phyloP scores from a whole-genome alignment of 1,284 basidiomycete genomes.

The Ceratobasidium sp. region DNA sequence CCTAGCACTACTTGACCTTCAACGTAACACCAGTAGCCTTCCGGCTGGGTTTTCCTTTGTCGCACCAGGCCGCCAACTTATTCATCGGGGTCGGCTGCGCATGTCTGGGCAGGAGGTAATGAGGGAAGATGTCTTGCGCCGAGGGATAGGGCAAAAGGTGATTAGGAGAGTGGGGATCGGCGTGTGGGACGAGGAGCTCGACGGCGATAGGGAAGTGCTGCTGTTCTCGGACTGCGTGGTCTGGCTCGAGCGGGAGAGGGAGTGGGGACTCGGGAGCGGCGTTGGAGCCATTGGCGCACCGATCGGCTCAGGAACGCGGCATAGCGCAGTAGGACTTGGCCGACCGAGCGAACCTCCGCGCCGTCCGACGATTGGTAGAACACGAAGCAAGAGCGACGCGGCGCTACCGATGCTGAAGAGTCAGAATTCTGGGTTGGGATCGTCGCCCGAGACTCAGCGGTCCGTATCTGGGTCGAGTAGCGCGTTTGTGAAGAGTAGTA shows the following conservation, averaged over 20 bases:
- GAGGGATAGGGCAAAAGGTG: background rate
- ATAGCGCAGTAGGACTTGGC: slow-evolving; percentile 24
- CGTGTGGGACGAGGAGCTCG: background rate
- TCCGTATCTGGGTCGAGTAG: slow-evolving; percentile 28
- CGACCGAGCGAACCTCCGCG: slow-evolving; percentile 39
- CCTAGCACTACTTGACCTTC: slow-evolving; percentile 76
- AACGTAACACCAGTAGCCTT: slow-evolving; percentile 76
- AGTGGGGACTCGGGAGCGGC: slow-evolving; percentile 45
- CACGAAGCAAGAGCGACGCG: slow-evolving; percentile 70
- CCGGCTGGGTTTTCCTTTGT: slow-evolving; percentile 73
- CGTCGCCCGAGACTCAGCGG: slow-evolving; percentile 4
- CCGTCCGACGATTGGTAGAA: slow-evolving; percentile 59
- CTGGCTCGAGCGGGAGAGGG: slow-evolving; percentile 63
- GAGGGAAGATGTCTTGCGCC: slow-evolving; percentile 48
- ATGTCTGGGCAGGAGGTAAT: slow-evolving; percentile 60
- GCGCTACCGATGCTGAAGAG: slow-evolving; percentile 57
- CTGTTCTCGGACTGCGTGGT: slow-evolving; percentile 84
- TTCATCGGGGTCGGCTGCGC: slow-evolving; percentile 72
- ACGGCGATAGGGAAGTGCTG: slow-evolving; percentile 68
- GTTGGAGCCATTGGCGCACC: slow-evolving; percentile 17
- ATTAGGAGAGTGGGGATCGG: background rate
- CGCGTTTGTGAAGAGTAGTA: slow-evolving; percentile 28
- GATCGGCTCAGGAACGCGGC: background rate
- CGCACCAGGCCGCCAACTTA: slow-evolving; percentile 77
- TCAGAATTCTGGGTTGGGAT: background rate